Conservation (phyloP, 768 basidiomycete genomes). For the Strobilomyces confusus region DNA sequence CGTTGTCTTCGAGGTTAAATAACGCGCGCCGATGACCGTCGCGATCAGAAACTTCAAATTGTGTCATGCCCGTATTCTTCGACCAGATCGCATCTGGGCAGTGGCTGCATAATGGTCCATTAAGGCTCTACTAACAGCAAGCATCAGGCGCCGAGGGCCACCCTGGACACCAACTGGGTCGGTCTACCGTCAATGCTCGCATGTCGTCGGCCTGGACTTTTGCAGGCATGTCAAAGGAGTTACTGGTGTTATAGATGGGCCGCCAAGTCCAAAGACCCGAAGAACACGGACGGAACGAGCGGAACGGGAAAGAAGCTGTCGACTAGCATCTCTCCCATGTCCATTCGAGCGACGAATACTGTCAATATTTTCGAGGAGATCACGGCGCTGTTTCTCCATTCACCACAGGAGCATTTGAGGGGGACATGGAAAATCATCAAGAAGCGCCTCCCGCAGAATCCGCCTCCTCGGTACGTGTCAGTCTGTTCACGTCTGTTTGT, state of each 20-base stretch:
- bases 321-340: neutral
- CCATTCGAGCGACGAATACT: neutral
- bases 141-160: neutral
- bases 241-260: neutral
- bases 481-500: neutral
- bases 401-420: conserved; percentile 22
- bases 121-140: too few relatives aligned
- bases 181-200: neutral
- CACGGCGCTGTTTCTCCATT: conserved; percentile 6
- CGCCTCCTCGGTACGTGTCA: conserved; percentile 16
- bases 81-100: neutral
- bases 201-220: neutral
- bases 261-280: neutral
- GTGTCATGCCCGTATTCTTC: neutral
- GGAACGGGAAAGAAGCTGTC: neutral
- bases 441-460: conserved; percentile 12
- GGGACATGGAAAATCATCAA: conserved; percentile 22
- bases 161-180: neutral
- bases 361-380: conserved; percentile 11
- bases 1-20: neutral
- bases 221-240: neutral
- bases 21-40: neutral
- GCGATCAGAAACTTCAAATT: neutral
- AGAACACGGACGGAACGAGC: neutral
- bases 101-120: neutral